Evolutionary conservation across 2,329 filamentous ascomycete species (phyloP), one percentile per base, ranked within the genome.

Genomic region (Ophiobolus disseminans): DNA sequence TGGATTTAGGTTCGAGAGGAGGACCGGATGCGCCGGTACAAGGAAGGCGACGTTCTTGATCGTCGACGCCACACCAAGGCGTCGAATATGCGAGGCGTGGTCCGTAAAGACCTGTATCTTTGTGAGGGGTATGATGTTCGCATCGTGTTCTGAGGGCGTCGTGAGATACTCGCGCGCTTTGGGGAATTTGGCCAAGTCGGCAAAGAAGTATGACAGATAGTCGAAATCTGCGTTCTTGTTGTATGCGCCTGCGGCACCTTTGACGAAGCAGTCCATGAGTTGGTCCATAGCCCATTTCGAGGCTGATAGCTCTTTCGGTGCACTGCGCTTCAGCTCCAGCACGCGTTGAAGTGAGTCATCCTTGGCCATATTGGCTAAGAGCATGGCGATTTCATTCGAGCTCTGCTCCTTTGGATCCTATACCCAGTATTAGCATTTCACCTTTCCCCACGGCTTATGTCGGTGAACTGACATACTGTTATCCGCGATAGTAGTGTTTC

Each of bases 51-150:
- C 85, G 68, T 99, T 99, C 74, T 97, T 97, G 70, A 99, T 91
- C 8, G 91, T 94, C 52, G 87, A 91, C 6, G 93, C 93, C n/a
- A 97, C 92, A n/a, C 94, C 94, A 64, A 91, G 90, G 45, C 94
- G 82, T 48, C 94, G 85, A 44, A 97, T 86, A 21, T 88, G 82
- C 2, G 90, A 95, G 62, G 83, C 80, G 76, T 97, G 91, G 73
- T 96, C 91, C 1, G 94, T 97, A 73, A 97, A 97, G 50, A 97
- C 93, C 51, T 88, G 89, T 53, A 99, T 80, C 78, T 97, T 97
- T 39, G 89, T 90, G 38, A 97, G 80, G 2, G 94, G 94, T n/a
- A 97, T 85, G 11, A 96, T 74, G 46, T 76, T 84, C 1, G 78
- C 80, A 69, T 96, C 91, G 72, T 95, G 93, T 1, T 83, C 76